A percentile compares a stretch with the other conserved stretches of the same genome.
Evolutionary conservation across 2,329 filamentous ascomycete genomes (phyloP).

Genomic region (Didymella glomerata): DNA sequence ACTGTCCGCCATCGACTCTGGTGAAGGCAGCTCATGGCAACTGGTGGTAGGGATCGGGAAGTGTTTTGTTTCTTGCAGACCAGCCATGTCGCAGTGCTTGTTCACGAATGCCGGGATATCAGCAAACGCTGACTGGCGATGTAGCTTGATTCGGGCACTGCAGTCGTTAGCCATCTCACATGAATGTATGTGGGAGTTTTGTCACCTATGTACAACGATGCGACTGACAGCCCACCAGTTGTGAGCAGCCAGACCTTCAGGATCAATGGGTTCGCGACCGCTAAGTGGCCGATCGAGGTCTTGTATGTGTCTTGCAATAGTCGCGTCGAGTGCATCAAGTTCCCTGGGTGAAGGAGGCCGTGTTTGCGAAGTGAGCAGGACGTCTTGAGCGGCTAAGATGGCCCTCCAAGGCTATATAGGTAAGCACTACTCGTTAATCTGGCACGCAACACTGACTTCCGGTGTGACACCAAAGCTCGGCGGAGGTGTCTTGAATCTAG

Average conservation of each 20-base stretch:
- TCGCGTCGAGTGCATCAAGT: constrained; percentile 4
- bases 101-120: constrained; percentile 20
- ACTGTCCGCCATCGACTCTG: constrained; percentile 15
- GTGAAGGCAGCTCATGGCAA: constrained; percentile 12
- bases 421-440: not conserved
- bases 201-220: constrained; percentile 18
- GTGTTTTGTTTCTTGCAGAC: constrained; percentile 9
- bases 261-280: not conserved
- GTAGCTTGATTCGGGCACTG: constrained; percentile 18
- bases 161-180: not conserved
- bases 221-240: constrained; percentile 17
- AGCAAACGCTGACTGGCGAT: constrained; percentile 12
- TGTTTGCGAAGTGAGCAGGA: constrained; percentile 7
- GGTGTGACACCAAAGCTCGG: not conserved
- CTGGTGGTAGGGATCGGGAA: constrained; percentile 1
- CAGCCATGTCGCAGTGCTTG: constrained; percentile 19
- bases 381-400: constrained; percentile 9
- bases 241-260: constrained; percentile 10
- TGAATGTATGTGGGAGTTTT: not conserved
- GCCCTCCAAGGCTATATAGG: constrained; percentile 2
- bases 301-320: not conserved
- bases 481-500: constrained; percentile 2
- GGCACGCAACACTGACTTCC: not conserved
- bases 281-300: constrained; percentile 7
- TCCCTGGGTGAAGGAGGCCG: not conserved